Base-by-base conservation (phyloP, 2,329 filamentous ascomycete species). In the Nothopassalora personata region DNA sequence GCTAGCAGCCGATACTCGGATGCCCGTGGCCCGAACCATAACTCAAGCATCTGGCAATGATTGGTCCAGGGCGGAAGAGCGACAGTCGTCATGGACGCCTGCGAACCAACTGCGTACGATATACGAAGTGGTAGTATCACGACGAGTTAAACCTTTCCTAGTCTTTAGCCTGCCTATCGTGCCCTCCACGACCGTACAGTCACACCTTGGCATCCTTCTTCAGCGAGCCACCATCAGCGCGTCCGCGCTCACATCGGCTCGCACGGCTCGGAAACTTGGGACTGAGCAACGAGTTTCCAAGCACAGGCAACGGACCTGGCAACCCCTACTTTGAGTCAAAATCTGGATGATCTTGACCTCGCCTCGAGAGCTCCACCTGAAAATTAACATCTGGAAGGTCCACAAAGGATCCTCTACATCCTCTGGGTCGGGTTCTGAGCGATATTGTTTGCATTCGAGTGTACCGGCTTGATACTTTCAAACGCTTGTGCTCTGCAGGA, bases 401-500 rank as follows among this genome's bases (percentile, higher is more conserved):
- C 47, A 49, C 23, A 49, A 10, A 5, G 39, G 50, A 53, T 53
- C 50, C 23, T 18, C 31, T 19, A 36, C 50, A 19, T 53, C n/a
- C 19, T 36, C 30, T 5, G 50, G 19, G 9, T 39, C 50, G 31
- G 23, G 50, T 15, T 43, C 15, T 18, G 39, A 43, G 39, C 39
- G 39, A 43, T 18, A 43, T n/a, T n/a, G n/a, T 8, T 43, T 43
- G 39, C 50, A 36, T 36, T 31, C 50, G 50, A 36, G 31, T 36
- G 15, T 53, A 53, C 50, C 50, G 31, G 10, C 30, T 39, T 53
- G 31, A 36, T 19, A 31, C 7, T n/a, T 36, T 23, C 23, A 23
- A 23, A 23, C 50, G 48, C 28, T 31, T 51, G 48, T 28, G 28
- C 28, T 51, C 28, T 34, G 23, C 39, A 62, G 43, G 49, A 73